Percentiles rank a stretch among this genome's conserved stretches.
Conservation (phyloP, 768 basidiomycete species). For the Polyporus arcularius region DNA sequence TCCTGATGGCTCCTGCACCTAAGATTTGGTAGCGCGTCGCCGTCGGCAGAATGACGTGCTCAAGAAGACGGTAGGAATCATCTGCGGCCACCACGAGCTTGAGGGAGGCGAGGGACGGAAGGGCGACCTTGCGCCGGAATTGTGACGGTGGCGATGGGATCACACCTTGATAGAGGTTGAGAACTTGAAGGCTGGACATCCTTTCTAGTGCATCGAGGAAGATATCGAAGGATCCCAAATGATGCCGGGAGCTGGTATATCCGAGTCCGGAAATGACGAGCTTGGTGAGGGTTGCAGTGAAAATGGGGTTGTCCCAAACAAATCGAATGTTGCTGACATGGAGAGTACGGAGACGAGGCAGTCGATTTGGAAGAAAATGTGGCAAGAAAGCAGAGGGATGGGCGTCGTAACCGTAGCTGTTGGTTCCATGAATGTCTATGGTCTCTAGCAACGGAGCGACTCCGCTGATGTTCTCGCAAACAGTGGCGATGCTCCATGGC, state of each 20-base stretch:
- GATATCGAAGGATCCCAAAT: slow-evolving; percentile 1
- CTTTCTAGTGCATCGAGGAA: background rate
- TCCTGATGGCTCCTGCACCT: background rate
- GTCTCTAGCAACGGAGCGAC: too few species aligned
- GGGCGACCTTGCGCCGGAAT: background rate
- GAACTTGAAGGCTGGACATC: background rate
- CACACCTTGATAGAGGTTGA: background rate
- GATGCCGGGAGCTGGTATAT: background rate
- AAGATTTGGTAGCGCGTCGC: background rate
- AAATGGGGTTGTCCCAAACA: background rate
- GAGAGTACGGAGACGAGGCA: slow-evolving; percentile 4
- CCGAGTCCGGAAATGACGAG: background rate
- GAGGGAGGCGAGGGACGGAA: background rate
- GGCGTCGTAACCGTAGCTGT: background rate
- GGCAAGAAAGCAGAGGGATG: background rate
- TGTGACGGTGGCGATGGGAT: too few species aligned
- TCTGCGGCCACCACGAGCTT: background rate
- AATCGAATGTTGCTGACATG: slow-evolving; percentile 1
- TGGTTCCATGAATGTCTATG: too few species aligned
- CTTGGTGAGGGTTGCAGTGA: background rate
- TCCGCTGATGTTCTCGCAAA: too few species aligned
- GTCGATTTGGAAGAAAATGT: background rate
- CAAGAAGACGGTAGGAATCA: slow-evolving; percentile 7
- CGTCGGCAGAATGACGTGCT: background rate
- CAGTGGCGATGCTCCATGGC: too few species aligned